Evolutionary conservation across 1,284 basidiomycete species (phyloP).

Genomic region (Acaromyces ingoldii): DNA sequence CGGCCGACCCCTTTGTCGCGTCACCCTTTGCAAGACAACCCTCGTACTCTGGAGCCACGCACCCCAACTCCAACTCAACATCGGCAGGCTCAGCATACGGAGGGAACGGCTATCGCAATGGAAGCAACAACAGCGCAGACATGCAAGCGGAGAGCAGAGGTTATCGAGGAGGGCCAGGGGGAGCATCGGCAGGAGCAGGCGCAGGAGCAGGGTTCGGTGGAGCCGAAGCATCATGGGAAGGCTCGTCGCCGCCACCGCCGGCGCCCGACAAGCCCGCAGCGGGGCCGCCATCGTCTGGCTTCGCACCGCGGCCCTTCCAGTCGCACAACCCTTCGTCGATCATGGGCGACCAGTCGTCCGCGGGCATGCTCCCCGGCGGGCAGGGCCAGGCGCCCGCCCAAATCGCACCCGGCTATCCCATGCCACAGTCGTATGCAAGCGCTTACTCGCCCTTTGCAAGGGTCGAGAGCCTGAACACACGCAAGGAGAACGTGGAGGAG

Average conservation of each 20-base stretch:
- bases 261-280: conserved; percentile 4
- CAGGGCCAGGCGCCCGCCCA: background rate
- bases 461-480: conserved; percentile 36
- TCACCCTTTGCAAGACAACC: conserved; percentile 1
- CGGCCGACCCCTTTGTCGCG: conserved; percentile 2
- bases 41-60: too few relatives aligned
- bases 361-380: background rate
- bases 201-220: background rate
- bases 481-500: conserved; percentile 64
- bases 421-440: conserved; percentile 29
- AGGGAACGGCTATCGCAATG: too few relatives aligned
- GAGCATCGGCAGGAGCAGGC: background rate
- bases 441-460: conserved; percentile 49
- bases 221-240: conserved; percentile 1
- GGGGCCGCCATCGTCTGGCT: conserved; percentile 1
- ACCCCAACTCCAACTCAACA: background rate
- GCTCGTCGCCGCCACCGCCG: background rate
- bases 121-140: background rate
- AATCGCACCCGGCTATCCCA: conserved; percentile 30
- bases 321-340: conserved; percentile 11
- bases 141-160: background rate
- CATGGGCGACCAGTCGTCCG: background rate
- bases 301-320: conserved; percentile 6
- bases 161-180: background rate
- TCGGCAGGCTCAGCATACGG: too few relatives aligned